Conservation (phyloP, 2,329 filamentous ascomycete species). For the Cryphonectria radicalis region DNA sequence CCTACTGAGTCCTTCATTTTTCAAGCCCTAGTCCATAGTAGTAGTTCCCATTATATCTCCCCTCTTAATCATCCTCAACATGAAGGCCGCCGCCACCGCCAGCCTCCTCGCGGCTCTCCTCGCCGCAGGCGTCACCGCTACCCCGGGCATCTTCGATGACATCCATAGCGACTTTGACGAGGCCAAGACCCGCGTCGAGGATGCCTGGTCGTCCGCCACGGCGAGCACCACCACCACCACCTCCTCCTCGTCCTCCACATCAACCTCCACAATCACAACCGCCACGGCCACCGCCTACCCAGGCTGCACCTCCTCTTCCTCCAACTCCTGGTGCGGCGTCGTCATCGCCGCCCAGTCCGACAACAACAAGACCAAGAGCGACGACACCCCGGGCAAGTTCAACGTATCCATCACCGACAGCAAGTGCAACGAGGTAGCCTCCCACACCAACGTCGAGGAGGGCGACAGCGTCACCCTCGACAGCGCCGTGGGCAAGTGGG, state of each 20-base stretch:
- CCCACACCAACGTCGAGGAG: slow-evolving; percentile 7
- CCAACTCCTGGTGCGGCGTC: slow-evolving; percentile 11
- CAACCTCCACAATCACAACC: neutral
- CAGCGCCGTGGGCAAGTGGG: slow-evolving; percentile 13
- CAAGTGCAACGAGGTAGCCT: slow-evolving; percentile 7
- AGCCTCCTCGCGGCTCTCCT: neutral
- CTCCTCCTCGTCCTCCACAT: neutral
- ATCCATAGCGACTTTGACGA: slow-evolving; percentile 12
- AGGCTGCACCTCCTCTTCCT: neutral
- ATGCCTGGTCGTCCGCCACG: slow-evolving; percentile 10
- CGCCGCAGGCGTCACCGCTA: slow-evolving; percentile 7
- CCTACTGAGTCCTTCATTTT: neutral
- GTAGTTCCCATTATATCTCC: too few relatives aligned
- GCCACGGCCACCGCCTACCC: slow-evolving; percentile 9
- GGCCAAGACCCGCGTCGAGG: slow-evolving; percentile 5
- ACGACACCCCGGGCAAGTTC: slow-evolving; percentile 9
- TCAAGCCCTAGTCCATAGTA: neutral
- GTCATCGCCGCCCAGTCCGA: neutral
- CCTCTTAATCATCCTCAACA: neutral
- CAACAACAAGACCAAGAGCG: neutral
- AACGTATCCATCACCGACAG: slow-evolving; percentile 15
- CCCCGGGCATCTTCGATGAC: slow-evolving; percentile 12
- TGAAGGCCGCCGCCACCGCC: slow-evolving; percentile 9
- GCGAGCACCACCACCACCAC: slow-evolving; percentile 1
- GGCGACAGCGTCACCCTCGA: slow-evolving; percentile 4